A percentile compares a stretch with the other conserved stretches of the same genome.
Evolutionary conservation across 352 stramenopile species (phyloP).

Genomic region (Phytophthora multivora): DNA sequence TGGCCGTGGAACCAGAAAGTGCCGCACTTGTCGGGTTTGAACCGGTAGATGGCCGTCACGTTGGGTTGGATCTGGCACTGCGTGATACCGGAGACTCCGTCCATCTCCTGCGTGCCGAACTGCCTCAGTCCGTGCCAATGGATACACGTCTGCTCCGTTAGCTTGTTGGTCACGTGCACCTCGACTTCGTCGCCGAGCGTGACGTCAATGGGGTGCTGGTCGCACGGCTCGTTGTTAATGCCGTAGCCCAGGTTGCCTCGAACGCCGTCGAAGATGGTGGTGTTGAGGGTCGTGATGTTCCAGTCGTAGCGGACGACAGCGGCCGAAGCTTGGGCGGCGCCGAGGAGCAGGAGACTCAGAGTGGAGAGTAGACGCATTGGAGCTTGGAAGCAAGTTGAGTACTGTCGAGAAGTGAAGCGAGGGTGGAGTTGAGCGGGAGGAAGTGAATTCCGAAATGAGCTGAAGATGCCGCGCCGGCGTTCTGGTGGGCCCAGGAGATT

Average conservation of each 20-base stretch:
- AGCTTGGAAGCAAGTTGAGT: background rate
- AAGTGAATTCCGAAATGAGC: slow-evolving; percentile 38
- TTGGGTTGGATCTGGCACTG: slow-evolving; percentile 51
- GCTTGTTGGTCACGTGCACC: slow-evolving; percentile 44
- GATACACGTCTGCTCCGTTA: slow-evolving; percentile 46
- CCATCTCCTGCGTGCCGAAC: slow-evolving; percentile 48
- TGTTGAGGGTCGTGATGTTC: slow-evolving; percentile 43
- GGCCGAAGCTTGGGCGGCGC: slow-evolving; percentile 18
- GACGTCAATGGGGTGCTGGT: slow-evolving; percentile 35
- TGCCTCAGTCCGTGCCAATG: slow-evolving; percentile 56
- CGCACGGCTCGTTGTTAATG: slow-evolving; percentile 42
- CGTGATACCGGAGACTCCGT: slow-evolving; percentile 50
- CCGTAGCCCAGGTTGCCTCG: slow-evolving; percentile 27
- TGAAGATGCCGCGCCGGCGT: background rate
- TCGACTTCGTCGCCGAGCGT: slow-evolving; percentile 42
- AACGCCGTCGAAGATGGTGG: slow-evolving; percentile 39
- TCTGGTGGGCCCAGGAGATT: background rate
- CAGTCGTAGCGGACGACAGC: slow-evolving; percentile 38
- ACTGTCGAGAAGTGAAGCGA: slow-evolving; percentile 3
- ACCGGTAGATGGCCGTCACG: slow-evolving; percentile 46
- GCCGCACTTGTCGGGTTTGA: slow-evolving; percentile 46
- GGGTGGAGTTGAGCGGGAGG: slow-evolving; percentile 26
- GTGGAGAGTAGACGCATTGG: slow-evolving; percentile 22
- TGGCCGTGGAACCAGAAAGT: slow-evolving; percentile 56
- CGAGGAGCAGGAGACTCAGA: slow-evolving; percentile 22